Base-by-base conservation (phyloP, 495 filamentous ascomycete genomes). In the Cercophora scortea region DNA sequence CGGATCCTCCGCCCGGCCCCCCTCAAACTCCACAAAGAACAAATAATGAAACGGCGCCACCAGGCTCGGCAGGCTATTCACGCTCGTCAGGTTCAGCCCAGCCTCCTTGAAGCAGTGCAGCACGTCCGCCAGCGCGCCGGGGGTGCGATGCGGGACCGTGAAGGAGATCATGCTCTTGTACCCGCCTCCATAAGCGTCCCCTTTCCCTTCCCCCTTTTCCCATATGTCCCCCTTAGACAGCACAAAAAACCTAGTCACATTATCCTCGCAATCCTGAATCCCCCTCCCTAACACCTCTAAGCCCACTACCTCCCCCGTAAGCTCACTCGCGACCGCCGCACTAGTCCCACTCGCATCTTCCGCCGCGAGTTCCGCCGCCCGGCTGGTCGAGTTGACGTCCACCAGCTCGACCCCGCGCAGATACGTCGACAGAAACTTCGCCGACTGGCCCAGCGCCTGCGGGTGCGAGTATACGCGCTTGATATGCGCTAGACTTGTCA, bases 371-470 rank as follows among this genome's bases (percentile, higher is more conserved):
- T 90, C 81, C 4, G 87, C 91, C 0, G 87, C 93, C 59, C 82
- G 82, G 42, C 82, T 87, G 1, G 93, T 98, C 2, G 88, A 94
- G 42, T 85, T 87, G 40, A 90, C 87, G 64, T 98, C 92, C 36
- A 92, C 78, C 42, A 81, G 76, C 70, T 93, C 89, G 8, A 87
- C 72, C 19, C 79, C 79, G 51, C 82, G 83, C 48, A 93, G 79
- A 58, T 83, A 70, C 43, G 71, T 60, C 7, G 73, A 71, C 6
- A 96, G 70, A 61, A 94, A 94, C n/a, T 43, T 54, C n/a, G 81
- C 81, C 61, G 90, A 95, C 71, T 98, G 93, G 5, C 90, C 92
- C 74, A 90, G 93, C 33, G 89, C 93, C 70, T 97, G 93, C 13
- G 90, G 89, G 66, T 98, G 93, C 19, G 88, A 91, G 69, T 95